Percentiles rank a stretch among this genome's conserved stretches.
Conservation (phyloP, 169 alveolate species). For the Plasmodium inui region DNA sequence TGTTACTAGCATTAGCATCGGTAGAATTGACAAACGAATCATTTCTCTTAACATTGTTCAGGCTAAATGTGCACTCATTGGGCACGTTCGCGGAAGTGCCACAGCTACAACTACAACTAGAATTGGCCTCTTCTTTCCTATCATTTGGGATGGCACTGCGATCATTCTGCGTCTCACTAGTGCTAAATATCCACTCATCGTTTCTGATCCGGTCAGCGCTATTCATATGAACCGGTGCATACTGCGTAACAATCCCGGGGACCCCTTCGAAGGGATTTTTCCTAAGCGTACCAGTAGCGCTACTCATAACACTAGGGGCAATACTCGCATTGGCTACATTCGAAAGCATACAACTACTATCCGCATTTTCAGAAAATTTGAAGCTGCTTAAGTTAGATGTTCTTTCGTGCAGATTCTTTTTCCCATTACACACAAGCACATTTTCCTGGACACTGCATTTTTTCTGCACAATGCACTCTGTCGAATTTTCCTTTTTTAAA, state of each 20-base stretch:
- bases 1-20: conserved; percentile 4
- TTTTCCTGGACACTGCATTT: neutral
- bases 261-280: neutral
- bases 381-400: neutral
- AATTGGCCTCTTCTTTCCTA: neutral
- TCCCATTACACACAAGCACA: neutral
- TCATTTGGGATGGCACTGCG: conserved; percentile 2
- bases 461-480: conserved; percentile 2
- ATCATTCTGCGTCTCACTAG: neutral
- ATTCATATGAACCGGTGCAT: neutral
- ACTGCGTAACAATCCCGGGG: neutral
- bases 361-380: conserved; percentile 12
- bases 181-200: neutral
- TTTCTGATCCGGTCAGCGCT: neutral
- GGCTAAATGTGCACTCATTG: conserved; percentile 12
- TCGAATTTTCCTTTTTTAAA: conserved; percentile 16
- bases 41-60: conserved; percentile 56
- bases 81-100: neutral
- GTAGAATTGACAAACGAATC: conserved; percentile 28
- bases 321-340: neutral
- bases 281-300: neutral
- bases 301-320: conserved; percentile 2
- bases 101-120: neutral
- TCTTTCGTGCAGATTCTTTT: neutral
- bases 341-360: conserved; percentile 23